Evolutionary conservation across 208 protist genomes (phyloP).

Genomic region (Wallacemonas collosoma): DNA sequence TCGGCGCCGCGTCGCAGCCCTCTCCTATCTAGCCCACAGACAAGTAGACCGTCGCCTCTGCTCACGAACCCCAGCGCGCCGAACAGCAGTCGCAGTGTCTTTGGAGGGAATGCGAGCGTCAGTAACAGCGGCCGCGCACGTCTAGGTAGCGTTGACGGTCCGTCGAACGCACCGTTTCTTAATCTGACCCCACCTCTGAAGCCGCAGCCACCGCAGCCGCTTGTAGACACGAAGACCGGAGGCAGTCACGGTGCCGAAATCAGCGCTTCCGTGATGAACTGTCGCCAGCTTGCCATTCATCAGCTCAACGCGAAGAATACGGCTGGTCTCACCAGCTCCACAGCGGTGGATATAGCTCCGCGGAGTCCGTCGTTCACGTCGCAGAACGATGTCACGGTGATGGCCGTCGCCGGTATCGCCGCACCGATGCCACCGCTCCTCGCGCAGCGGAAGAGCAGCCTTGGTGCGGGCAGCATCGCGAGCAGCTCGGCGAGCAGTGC

Average conservation of each 20-base stretch:
- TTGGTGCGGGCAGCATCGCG: slow-evolving; percentile 3
- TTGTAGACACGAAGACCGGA: not conserved
- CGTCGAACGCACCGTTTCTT: no score
- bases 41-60: not conserved
- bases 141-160: no score
- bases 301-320: not conserved
- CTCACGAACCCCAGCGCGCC: not conserved
- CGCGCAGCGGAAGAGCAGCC: slow-evolving; percentile 1
- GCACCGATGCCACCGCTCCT: slow-evolving; percentile 5
- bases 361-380: slow-evolving; percentile 1
- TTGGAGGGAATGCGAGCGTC: no score
- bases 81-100: not conserved
- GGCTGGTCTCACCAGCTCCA: not conserved
- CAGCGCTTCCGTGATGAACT: not conserved
- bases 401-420: not conserved
- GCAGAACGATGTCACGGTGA: not conserved
- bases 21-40: slow-evolving; percentile 1
- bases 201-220: not conserved
- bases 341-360: slow-evolving; percentile 9
- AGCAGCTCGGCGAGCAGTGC: slow-evolving; percentile 25
- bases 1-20: slow-evolving; percentile 6
- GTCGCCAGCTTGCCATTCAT: not conserved
- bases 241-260: not conserved
- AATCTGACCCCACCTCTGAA: not conserved
- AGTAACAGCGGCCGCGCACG: no score